These are phyloP conservation scores for Batkoa obscura DNA, from an alignment of 371 early-diverging fungal genomes.

Conservation along the genomic window DNA sequence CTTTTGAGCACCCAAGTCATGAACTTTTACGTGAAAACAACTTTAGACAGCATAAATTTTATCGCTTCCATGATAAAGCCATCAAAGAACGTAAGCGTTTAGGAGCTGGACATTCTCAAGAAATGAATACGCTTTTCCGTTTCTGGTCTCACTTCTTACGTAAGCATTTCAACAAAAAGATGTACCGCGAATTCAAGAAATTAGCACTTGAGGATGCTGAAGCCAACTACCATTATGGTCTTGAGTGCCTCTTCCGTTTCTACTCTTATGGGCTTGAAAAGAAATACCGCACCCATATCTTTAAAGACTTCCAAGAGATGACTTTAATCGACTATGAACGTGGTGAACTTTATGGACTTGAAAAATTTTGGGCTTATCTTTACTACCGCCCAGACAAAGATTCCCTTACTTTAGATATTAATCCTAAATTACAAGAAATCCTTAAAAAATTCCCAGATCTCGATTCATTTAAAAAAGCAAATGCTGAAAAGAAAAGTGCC, in stretches of 20 bases:
- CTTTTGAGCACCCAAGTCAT: slow-evolving; percentile 86
- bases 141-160: slow-evolving; percentile 97
- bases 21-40: slow-evolving; percentile 86
- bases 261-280: slow-evolving; percentile 88
- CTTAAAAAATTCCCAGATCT: background rate
- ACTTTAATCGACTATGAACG: slow-evolving; percentile 53
- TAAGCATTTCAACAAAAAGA: slow-evolving; percentile 78
- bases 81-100: slow-evolving; percentile 76
- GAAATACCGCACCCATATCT: slow-evolving; percentile 64
- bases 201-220: slow-evolving; percentile 84
- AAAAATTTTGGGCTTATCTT: slow-evolving; percentile 93
- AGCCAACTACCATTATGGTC: slow-evolving; percentile 78
- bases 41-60: slow-evolving; percentile 88
- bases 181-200: slow-evolving; percentile 83
- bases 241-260: slow-evolving; percentile 92
- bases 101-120: slow-evolving; percentile 84
- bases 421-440: background rate
- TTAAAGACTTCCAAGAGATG: slow-evolving; percentile 72
- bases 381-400: slow-evolving; percentile 72
- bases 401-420: background rate
- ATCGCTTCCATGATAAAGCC: slow-evolving; percentile 84
- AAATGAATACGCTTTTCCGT: slow-evolving; percentile 93
- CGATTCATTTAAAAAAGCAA: background rate
- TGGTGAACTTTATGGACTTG: slow-evolving; percentile 71
- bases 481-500: too few relatives aligned